These are phyloP conservation scores for Sphagnum contortum DNA, from an alignment of 225 moss, liverwort and hornwort species.

Conservation along the genomic window DNA sequence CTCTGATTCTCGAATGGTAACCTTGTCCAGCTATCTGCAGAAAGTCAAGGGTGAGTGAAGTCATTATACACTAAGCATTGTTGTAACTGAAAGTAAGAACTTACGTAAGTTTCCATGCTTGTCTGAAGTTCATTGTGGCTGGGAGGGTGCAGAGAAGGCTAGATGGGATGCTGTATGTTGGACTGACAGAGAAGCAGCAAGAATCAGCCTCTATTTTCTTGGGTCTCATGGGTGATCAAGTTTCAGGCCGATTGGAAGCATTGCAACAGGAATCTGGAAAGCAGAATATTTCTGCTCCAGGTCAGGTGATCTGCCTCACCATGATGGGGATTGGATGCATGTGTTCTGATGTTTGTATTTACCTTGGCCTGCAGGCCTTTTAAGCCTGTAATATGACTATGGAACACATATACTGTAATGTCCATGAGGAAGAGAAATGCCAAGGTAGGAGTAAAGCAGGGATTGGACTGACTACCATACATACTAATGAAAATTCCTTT, in stretches of 20 bases:
- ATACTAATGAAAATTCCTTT: not conserved
- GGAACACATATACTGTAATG: no score
- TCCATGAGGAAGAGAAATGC: no score
- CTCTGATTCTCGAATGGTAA: no score
- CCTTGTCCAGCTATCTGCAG: no score
- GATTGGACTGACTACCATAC: no score
- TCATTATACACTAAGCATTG: not conserved
- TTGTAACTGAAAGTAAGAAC: not conserved
- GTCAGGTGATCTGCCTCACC: constrained; percentile 12
- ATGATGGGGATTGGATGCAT: not conserved
- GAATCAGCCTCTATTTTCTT: constrained; percentile 41
- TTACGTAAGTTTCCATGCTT: not conserved
- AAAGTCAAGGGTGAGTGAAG: not conserved
- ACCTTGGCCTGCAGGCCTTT: no score
- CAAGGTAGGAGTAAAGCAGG: no score
- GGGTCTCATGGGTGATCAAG: constrained; percentile 36
- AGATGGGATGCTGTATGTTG: constrained; percentile 56
- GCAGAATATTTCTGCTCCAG: constrained; percentile 27
- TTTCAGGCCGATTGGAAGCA: constrained; percentile 24
- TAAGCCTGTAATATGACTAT: no score
- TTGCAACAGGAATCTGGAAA: constrained; percentile 15
- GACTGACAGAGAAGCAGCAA: constrained; percentile 58
- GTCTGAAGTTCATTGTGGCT: not conserved
- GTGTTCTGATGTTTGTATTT: not conserved
- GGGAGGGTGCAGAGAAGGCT: constrained; percentile 41